Evolutionary conservation across 1,284 basidiomycete genomes (phyloP), one percentile per base, ranked within the genome.

Genomic region (Apiotrichum akiyoshidainum): DNA sequence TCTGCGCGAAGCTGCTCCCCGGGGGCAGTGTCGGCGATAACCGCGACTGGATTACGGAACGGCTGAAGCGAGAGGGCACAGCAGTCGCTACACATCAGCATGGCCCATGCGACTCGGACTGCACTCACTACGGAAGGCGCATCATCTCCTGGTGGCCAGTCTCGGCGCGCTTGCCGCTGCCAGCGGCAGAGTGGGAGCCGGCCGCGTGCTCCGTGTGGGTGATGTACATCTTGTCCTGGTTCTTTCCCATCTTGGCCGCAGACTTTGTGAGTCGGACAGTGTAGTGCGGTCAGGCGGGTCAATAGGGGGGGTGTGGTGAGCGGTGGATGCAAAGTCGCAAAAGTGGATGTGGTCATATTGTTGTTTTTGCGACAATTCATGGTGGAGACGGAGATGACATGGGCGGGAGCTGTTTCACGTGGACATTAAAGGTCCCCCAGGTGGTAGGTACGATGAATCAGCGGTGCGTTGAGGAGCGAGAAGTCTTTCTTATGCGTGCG

Each of bases 31-130:
- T 76, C 70, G 13, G 71, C 68, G 34, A 76, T 83, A 1, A 90
- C 89, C 68, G 90, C 92, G 9, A 96, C 93, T 0, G 94, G 94
- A 68, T 91, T 87, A 22, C 81, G 82, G 74, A 96, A 97, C 1
- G 89, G 90, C 73, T 95, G 92, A 64, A 95, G 89, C 9, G 92
- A 92, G 37, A 97, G 83, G 0, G 92, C 87, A 68, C 94, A 98
- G 69, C 88, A 95, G 78, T 97, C 92, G 68, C 77, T 76, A 50
- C 0, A 11, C 22, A 39, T 63, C 33, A 63, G 58, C 21, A 16
- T 44, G 19, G 14, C 14, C 5, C n/a, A 41, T n/a, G 16, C 3
- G 9, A 13, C 8, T 16, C 13, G 13, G 17, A 4, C 14, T 19
- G 9, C 9, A 73, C 77, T 70, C 57, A 77, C 77, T 76, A 77